Evolutionary conservation across 106 monocot genomes (phyloP).

Genomic region (Dendrobium huoshanense): DNA sequence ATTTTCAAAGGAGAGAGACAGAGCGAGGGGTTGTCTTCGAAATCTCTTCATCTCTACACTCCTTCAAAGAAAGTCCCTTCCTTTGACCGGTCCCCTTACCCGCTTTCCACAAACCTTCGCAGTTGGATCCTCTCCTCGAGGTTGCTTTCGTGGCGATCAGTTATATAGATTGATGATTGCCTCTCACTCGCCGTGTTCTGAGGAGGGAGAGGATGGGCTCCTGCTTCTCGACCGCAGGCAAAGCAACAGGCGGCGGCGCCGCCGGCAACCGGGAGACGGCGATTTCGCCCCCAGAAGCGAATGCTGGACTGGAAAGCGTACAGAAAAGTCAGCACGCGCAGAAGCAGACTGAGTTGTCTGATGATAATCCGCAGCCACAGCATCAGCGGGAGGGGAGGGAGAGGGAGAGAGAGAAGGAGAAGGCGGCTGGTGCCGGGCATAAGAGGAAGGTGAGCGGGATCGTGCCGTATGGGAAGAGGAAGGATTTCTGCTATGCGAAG

Average conservation of each 20-base stretch:
- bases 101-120: background rate
- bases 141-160: background rate
- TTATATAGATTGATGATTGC: slow-evolving; percentile 6
- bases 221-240: slow-evolving; percentile 36
- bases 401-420: background rate
- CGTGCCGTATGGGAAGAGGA: slow-evolving; percentile 40
- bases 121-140: background rate
- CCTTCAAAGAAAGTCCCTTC: slow-evolving; percentile 9
- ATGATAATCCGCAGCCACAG: background rate
- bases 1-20: background rate
- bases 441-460: slow-evolving; percentile 11
- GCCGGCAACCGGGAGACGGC: background rate
- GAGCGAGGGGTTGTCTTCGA: background rate
- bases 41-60: background rate
- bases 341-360: background rate
- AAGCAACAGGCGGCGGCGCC: slow-evolving; percentile 11
- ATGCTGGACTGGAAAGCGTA: background rate
- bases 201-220: slow-evolving; percentile 30
- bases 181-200: background rate
- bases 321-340: background rate
- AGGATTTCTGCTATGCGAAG: slow-evolving; percentile 51
- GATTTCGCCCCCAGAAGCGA: background rate
- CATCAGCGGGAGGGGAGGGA: background rate
- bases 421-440: slow-evolving; percentile 4
- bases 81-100: background rate